Evolutionary conservation across 768 basidiomycete species (phyloP).

Genomic region (Suillus lakei): DNA sequence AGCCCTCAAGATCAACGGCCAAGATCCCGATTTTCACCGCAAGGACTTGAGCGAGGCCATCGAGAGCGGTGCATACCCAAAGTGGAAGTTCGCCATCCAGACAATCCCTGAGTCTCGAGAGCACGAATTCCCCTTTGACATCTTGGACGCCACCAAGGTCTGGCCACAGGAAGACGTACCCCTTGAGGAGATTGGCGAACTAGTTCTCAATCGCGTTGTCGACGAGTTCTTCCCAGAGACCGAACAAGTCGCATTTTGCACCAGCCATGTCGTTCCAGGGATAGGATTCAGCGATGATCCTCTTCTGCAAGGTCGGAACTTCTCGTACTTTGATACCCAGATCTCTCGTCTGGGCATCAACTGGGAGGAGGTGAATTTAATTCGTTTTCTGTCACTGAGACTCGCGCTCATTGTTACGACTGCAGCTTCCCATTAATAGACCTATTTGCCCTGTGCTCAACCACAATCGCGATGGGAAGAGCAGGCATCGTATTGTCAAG

Average conservation of each 20-base stretch:
- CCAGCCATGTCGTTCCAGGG: constrained; percentile 59
- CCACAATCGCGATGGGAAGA: constrained; percentile 65
- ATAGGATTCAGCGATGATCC: constrained; percentile 81
- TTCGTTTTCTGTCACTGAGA: too few relatives aligned
- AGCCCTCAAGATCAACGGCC: constrained; percentile 78
- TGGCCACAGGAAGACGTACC: constrained; percentile 87
- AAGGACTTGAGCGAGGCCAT: constrained; percentile 89
- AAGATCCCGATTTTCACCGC: constrained; percentile 91
- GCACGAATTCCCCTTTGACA: constrained; percentile 85
- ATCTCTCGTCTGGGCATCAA: constrained; percentile 81
- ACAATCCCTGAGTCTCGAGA: constrained; percentile 70
- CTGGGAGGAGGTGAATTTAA: constrained; percentile 62
- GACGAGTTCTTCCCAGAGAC: constrained; percentile 86
- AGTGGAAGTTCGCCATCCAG: constrained; percentile 76
- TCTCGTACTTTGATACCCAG: constrained; percentile 89
- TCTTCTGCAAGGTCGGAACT: constrained; percentile 83
- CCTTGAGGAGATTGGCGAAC: constrained; percentile 74
- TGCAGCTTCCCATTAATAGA: constrained; percentile 79
- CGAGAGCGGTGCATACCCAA: constrained; percentile 66
- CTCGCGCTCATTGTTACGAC: background rate
- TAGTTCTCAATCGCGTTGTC: constrained; percentile 65
- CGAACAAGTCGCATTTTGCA: constrained; percentile 92
- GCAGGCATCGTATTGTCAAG: constrained; percentile 60
- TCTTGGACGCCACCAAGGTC: constrained; percentile 85
- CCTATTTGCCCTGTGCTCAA: constrained; percentile 79